Base-by-base conservation (phyloP, 768 basidiomycete species). In the Sutorius australiensis region DNA sequence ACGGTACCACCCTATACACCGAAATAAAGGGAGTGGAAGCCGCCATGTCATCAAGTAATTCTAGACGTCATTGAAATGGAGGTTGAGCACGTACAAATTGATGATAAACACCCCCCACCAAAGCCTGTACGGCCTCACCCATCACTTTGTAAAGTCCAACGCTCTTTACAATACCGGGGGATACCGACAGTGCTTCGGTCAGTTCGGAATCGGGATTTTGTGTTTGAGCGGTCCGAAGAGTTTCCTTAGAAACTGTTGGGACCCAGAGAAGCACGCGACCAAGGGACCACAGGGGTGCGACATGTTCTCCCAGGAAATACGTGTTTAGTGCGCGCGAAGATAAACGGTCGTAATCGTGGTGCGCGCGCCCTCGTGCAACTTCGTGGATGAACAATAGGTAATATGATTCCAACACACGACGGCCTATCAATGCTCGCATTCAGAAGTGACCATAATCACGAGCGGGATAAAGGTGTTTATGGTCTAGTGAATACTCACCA, bases 111-210 rank as follows among this genome's bases (percentile, higher is more conserved):
- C 83, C 87, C 21, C 90, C 90, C 30, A 91, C 68, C 14, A 90
- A 75, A 3, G 87, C 90, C 59, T 86, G 82, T 5, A 91, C 87
- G 0, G 84, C 77, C 52, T 87, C 83, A 2, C 90, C 90, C 61
- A 85, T 80, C 17, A 91, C 83, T 61, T 91, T 92, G 61, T 85
- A 85, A 49, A 91, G 65, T 2, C 89, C 90, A 2, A 86, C 79
- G 37, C 78, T 75, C 55, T 70, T 72, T 43, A 80, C 65, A n/a
- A 80, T 60, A 50, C 70, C 70, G 37, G 69, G 65, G 52, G 56
- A 66, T 39, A 47, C 51, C 52, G 65, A 28, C 69, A 74, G 49
- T 7, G 63, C 64, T 16, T 60, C 59, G 39, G 62, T 55, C 32
- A 71, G 31, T 47, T 73, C 69, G 13, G 59, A 50, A 39, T 70